Base-by-base conservation (phyloP, 768 basidiomycete species). In the Pleurotus pulmonarius region DNA sequence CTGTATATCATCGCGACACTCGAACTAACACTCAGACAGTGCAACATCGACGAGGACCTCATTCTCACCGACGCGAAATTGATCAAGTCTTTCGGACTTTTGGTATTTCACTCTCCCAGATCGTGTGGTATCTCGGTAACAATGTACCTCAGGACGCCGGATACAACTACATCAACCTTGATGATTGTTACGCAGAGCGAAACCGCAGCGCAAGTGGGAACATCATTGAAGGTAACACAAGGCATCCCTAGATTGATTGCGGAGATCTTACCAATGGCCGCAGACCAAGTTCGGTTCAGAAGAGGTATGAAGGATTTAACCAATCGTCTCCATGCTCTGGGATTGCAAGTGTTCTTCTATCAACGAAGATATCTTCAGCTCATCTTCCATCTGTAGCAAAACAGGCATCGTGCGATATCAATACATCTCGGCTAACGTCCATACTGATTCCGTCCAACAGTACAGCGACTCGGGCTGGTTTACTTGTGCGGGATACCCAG, bases 401-500 rank as follows among this genome's bases (percentile, higher is more conserved):
- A 68, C 75, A 7, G 75, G 76, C 24, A 77, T 77, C 20, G 77
- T 76, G 55, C 56, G 75, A 65, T 37, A 7, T 22, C 24, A 39
- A 39, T 47, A 8, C 24, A 13, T 25, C 47, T 18, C 29, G 26
- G 20, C 39, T 34, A 22, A 38, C 18, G 4, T 11, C 18, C 24
- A 9, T 4, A 37, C 25, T 56, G 46, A 55, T 16, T n/a, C 37
- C 20, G 3, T n/a, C 51, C 13, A 41, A 58, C 54, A 83, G 82
- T 81, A 80, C 62, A 76, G 82, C 56, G 83, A 85, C 58, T 75
- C 85, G 3, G 86, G 86, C 16, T 86, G 83, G 84, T 81, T 76
- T 60, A 87, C 86, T n/a, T 87, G 86, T 56, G 79, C 77, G 11
- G 70, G 82, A 6, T 87, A 83, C 63, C 86, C 86, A 44, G 86